Conservation (phyloP, 176 grass and related monocot species). For the Cenchrus americanus region DNA sequence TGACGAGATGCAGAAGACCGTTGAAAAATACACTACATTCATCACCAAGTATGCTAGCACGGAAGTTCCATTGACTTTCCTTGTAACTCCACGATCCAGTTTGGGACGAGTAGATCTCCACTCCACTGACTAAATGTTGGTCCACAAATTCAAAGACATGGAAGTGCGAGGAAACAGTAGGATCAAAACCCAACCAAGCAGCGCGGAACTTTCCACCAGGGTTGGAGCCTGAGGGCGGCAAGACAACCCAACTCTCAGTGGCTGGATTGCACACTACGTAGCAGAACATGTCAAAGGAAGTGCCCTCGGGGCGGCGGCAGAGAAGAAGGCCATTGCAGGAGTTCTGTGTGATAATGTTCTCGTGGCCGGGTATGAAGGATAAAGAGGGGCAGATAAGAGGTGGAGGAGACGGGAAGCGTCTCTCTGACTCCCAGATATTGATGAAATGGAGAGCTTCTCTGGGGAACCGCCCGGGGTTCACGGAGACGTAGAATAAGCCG, state of each 20-base stretch:
- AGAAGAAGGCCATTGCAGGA: slow-evolving; percentile 35
- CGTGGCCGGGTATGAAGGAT: background rate
- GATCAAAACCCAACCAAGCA: background rate
- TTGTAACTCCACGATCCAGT: background rate
- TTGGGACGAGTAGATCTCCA: slow-evolving; percentile 2
- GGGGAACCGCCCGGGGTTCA: background rate
- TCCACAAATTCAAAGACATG: background rate
- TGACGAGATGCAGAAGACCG: background rate
- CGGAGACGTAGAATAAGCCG: background rate
- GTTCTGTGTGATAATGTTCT: background rate
- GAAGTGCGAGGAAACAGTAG: background rate
- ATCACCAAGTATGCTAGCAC: too few relatives aligned
- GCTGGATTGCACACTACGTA: slow-evolving; percentile 28
- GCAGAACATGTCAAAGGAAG: background rate
- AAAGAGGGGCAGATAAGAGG: background rate
- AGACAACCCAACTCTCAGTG: background rate
- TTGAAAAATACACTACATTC: background rate
- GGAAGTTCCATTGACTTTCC: background rate
- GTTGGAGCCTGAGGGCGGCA: background rate
- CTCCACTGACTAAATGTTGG: background rate
- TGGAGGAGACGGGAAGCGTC: too few relatives aligned
- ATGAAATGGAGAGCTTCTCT: background rate
- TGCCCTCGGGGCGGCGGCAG: background rate
- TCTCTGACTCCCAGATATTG: background rate
- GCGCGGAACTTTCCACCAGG: background rate